phyloP scores from a whole-genome alignment of 2,329 filamentous ascomycete genomes.

The Stachybotrys chlorohalonatus region DNA sequence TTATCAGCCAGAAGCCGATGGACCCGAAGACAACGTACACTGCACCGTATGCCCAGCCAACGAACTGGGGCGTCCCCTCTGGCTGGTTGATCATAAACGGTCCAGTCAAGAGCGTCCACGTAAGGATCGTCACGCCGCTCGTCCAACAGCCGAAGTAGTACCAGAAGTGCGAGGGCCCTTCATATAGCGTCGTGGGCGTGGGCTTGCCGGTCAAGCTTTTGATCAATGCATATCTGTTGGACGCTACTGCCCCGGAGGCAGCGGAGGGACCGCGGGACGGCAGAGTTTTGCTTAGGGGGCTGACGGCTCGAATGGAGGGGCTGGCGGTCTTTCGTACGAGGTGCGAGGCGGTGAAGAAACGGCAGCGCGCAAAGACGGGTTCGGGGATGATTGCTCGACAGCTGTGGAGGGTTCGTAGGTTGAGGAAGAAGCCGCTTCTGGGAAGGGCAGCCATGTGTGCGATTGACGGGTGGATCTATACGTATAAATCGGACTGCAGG shows the following conservation, averaged over 20 bases:
- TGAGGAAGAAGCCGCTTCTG: conserved; percentile 17
- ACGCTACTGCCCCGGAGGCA: conserved; percentile 4
- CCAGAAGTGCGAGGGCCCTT: conserved; percentile 53
- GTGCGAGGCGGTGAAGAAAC: conserved; percentile 19
- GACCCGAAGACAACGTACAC: conserved; percentile 51
- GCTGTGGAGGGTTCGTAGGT: conserved; percentile 12
- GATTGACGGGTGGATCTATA: background rate
- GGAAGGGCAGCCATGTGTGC: conserved; percentile 18
- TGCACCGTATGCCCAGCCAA: conserved; percentile 46
- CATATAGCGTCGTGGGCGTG: conserved; percentile 53
- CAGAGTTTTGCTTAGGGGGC: background rate
- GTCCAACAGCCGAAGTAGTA: conserved; percentile 53
- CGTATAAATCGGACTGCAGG: too few relatives aligned
- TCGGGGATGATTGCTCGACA: conserved; percentile 11
- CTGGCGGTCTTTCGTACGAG: conserved; percentile 9
- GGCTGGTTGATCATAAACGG: conserved; percentile 26
- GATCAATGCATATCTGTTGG: conserved; percentile 35
- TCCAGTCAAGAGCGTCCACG: conserved; percentile 25
- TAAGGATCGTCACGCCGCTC: conserved; percentile 34
- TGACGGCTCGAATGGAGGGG: conserved; percentile 2
- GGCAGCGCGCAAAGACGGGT: conserved; percentile 11
- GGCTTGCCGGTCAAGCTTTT: conserved; percentile 46
- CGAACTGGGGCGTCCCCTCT: conserved; percentile 44
- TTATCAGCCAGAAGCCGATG: conserved; percentile 51
- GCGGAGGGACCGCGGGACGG: background rate